Evolutionary conservation across 176 grass and related monocot species (phyloP), one percentile per base, ranked within the genome.

Genomic region (Carex parvula): DNA sequence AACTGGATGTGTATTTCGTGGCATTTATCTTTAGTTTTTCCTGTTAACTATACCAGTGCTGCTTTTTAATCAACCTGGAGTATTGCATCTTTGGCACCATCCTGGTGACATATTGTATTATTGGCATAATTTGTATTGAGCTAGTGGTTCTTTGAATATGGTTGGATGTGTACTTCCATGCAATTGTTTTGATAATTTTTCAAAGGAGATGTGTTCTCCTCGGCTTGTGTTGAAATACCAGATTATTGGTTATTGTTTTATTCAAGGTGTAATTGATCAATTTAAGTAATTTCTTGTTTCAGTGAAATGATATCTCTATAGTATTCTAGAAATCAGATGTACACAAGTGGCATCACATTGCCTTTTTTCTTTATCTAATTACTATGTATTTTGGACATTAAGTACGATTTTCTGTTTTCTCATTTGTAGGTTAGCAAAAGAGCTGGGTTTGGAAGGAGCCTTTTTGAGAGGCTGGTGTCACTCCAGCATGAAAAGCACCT

Each of bases 381-480:
- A 29, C 2, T 85, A 3, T 80, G 0, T 54, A 59, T 85, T 65
- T 84, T 58, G 55, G 29, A 70, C 41, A 66, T 17, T 71, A 5
- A 24, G 17, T 57, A 20, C 32, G 24, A 20, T 87, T 13, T 64
- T 44, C 3, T 30, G 3, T 13, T 64, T 54, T 12, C 24, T 84
- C 54, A 42, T 79, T 76, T 88, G 56, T 48, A 97, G 92, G 84
- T 87, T 64, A 89, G 83, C 78, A 91, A 92, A 83, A 86, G 86
- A 81, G 89, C 86, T 90, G 90, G 94, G 30, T 92, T 97, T 32
- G 90, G 89, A 84, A 73, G 59, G 5, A 97, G 94, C 70, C 89
- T 92, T 82, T 97, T 94, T 84, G 81, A 91, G 65, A 97, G 94
- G 86, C 81, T 97, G 61, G 87, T 92, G 20, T 52, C 7, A 26